Evolutionary conservation across 352 stramenopile species (phyloP).

Genomic region (Globisporangium camurandrum): DNA sequence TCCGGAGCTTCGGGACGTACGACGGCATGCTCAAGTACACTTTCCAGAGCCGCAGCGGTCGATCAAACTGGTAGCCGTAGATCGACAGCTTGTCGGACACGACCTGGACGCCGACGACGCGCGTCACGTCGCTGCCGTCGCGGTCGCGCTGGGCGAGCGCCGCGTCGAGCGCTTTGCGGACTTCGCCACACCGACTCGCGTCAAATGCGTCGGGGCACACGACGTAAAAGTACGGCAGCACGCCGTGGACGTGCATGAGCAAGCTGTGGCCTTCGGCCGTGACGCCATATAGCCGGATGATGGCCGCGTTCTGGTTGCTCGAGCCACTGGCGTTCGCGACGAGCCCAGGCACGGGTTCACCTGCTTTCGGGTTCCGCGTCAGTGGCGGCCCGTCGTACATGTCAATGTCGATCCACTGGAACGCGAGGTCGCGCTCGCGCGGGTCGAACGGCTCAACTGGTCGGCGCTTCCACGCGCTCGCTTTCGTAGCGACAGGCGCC

Average conservation of each 20-base stretch:
- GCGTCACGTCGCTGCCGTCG: constrained; percentile 30
- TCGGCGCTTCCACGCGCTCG: constrained; percentile 55
- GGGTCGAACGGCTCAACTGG: constrained; percentile 30
- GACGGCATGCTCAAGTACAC: constrained; percentile 94
- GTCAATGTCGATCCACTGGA: constrained; percentile 99
- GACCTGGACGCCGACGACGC: constrained; percentile 66
- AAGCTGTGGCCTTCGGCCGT: constrained; percentile 94
- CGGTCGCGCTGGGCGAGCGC: constrained; percentile 46
- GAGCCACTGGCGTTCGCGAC: constrained; percentile 90
- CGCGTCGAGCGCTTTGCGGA: constrained; percentile 57
- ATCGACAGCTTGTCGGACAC: constrained; percentile 77
- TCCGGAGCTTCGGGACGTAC: constrained; percentile 91
- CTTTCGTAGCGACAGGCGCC: constrained; percentile 50
- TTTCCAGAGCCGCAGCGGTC: constrained; percentile 68
- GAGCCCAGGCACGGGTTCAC: constrained; percentile 39
- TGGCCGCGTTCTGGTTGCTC: constrained; percentile 72
- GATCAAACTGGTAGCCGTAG: constrained; percentile 84
- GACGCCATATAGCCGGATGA: constrained; percentile 97
- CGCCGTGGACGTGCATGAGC: constrained; percentile 96
- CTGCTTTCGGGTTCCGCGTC: constrained; percentile 77
- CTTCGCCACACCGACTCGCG: constrained; percentile 52
- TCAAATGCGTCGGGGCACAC: constrained; percentile 71
- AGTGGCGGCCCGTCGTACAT: constrained; percentile 93
- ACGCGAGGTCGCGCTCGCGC: constrained; percentile 29
- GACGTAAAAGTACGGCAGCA: constrained; percentile 97